These are phyloP conservation scores for Wallacemonas sp. DNA, from an alignment of 208 protist species.

Conservation along the genomic window DNA sequence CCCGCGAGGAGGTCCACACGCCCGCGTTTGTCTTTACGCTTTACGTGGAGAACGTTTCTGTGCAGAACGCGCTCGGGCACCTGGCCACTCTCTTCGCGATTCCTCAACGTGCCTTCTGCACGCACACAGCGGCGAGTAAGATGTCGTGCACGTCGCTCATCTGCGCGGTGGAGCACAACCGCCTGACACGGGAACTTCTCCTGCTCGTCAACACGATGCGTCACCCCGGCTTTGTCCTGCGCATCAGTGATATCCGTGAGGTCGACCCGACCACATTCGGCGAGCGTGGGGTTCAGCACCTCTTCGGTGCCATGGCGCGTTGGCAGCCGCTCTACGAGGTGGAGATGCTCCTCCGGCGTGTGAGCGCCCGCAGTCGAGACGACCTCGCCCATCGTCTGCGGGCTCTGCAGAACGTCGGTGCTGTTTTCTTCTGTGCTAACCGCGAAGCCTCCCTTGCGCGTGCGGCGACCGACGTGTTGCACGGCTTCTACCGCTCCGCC, in stretches of 20 bases:
- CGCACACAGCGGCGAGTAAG: conserved; percentile 68
- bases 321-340: conserved; percentile 75
- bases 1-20: conserved; percentile 1
- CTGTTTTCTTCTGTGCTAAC: conserved; percentile 78
- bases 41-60: conserved; percentile 78
- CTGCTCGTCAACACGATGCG: conserved; percentile 87
- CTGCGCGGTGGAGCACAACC: conserved; percentile 59
- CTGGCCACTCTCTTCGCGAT: conserved; percentile 66
- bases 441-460: conserved; percentile 68
- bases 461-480: conserved; percentile 79
- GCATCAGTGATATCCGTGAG: conserved; percentile 63
- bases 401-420: conserved; percentile 64
- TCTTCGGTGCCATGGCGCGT: conserved; percentile 60
- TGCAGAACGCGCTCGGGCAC: conserved; percentile 78
- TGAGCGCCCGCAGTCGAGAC: conserved; percentile 21
- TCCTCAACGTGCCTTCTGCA: conserved; percentile 55
- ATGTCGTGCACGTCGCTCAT: conserved; percentile 73
- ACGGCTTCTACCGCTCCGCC: conserved; percentile 80
- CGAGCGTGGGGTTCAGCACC: neutral
- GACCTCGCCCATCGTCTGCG: conserved; percentile 65
- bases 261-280: conserved; percentile 6
- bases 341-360: conserved; percentile 70
- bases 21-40: conserved; percentile 82
- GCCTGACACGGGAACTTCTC: conserved; percentile 60
- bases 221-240: conserved; percentile 82